A percentile compares a stretch with the other conserved stretches of the same genome.
phyloP scores from a whole-genome alignment of 1,284 basidiomycete species.

The Pseudomicrostroma phylloplanum region DNA sequence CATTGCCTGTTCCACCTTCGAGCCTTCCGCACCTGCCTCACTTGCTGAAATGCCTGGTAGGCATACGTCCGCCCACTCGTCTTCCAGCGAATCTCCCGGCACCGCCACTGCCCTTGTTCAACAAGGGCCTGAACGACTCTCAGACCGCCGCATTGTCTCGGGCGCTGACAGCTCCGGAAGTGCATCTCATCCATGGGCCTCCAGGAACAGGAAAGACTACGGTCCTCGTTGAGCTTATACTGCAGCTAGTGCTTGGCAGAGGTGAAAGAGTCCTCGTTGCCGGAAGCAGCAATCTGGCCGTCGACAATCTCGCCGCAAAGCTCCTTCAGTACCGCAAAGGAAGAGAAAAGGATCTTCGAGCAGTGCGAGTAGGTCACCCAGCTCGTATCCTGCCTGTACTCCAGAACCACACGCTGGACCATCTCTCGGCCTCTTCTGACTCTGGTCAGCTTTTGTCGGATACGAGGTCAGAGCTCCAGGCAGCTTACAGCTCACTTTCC shows the following conservation, averaged over 20 bases:
- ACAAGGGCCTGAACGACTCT: constrained; percentile 69
- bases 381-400: constrained; percentile 79
- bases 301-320: constrained; percentile 54
- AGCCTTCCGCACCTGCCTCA: constrained; percentile 15
- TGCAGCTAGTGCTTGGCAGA: constrained; percentile 32
- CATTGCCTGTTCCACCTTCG: constrained; percentile 10
- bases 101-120: constrained; percentile 59
- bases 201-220: constrained; percentile 59
- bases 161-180: constrained; percentile 63
- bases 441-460: constrained; percentile 41
- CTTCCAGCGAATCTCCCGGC: constrained; percentile 20
- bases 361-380: constrained; percentile 60
- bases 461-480: constrained; percentile 32
- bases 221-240: constrained; percentile 54
- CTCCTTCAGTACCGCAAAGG: constrained; percentile 19
- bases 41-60: constrained; percentile 33
- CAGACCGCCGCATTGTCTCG: constrained; percentile 76
- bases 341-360: constrained; percentile 19
- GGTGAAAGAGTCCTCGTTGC: constrained; percentile 65
- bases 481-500: constrained; percentile 13
- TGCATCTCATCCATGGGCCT: constrained; percentile 93
- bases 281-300: constrained; percentile 82
- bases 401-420: constrained; percentile 76
- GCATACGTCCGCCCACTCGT: constrained; percentile 14
- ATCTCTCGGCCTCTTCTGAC: constrained; percentile 59